phyloP scores from a whole-genome alignment of 345 rosid species.

The Raphanus sativus region DNA sequence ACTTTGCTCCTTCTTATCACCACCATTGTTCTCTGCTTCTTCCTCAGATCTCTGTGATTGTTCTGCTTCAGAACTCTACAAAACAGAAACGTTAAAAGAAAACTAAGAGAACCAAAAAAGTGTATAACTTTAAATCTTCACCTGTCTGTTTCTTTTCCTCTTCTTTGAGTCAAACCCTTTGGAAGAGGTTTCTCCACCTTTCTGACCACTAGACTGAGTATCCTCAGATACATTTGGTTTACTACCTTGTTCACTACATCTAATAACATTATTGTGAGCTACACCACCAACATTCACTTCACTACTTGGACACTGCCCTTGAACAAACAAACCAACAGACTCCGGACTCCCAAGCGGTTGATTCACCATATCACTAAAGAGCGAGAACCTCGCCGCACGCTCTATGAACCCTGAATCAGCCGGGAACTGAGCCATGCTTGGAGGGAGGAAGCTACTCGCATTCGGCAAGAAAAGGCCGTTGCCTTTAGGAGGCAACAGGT shows the following conservation, averaged over 20 bases:
- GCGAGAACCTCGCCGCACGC: constrained; percentile 90
- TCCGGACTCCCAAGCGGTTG: constrained; percentile 60
- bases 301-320: constrained; percentile 54
- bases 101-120: constrained; percentile 13
- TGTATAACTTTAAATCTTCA: constrained; percentile 25
- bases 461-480: constrained; percentile 57
- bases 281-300: constrained; percentile 48
- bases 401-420: constrained; percentile 89
- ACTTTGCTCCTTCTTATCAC: constrained; percentile 60
- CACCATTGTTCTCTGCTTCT: constrained; percentile 45
- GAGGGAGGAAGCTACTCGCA: constrained; percentile 55
- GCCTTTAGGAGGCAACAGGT: constrained; percentile 57
- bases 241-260: constrained; percentile 55
- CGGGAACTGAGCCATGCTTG: constrained; percentile 78
- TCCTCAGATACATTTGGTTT: constrained; percentile 78
- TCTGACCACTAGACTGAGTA: constrained; percentile 75
- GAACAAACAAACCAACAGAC: constrained; percentile 51
- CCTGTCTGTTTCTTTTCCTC: constrained; percentile 78
- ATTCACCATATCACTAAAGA: constrained; percentile 69
- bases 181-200: constrained; percentile 51
- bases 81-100: constrained; percentile 9
- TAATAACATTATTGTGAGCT: constrained; percentile 49
- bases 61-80: constrained; percentile 55
- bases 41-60: constrained; percentile 54
- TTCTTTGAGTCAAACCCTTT: constrained; percentile 58